Percentiles rank a stretch among this genome's conserved stretches.
These are phyloP conservation scores for Lumnitzera littorea DNA, from an alignment of 345 rosid species.

Conservation along the genomic window DNA sequence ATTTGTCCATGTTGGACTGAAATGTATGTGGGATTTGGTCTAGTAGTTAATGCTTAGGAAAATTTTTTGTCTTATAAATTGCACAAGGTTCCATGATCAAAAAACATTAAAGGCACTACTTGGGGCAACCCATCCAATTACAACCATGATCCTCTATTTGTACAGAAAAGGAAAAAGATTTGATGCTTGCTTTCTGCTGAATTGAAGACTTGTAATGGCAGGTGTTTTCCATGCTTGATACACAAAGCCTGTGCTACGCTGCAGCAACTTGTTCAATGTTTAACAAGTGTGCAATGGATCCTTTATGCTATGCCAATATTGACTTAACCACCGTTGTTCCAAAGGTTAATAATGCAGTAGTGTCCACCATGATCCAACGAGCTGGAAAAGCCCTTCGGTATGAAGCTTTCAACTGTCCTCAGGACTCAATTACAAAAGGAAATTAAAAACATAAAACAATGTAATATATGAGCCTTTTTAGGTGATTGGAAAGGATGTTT, in stretches of 20 bases:
- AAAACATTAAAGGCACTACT: no score
- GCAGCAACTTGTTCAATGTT: conserved; percentile 79
- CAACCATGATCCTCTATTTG: no score
- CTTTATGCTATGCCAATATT: conserved; percentile 57
- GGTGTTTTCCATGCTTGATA: conserved; percentile 87
- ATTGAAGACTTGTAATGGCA: conserved; percentile 9
- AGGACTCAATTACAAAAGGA: no score
- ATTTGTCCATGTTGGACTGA: no score
- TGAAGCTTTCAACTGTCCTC: conserved; percentile 1
- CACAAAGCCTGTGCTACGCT: conserved; percentile 68
- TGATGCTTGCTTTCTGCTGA: neutral
- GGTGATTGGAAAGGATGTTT: no score
- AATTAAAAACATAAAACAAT: no score
- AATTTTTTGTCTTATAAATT: no score
- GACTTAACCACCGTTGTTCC: conserved; percentile 69
- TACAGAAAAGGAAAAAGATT: neutral
- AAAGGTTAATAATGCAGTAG: conserved; percentile 60
- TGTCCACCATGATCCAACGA: conserved; percentile 72
- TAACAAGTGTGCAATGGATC: conserved; percentile 80
- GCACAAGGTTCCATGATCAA: no score
- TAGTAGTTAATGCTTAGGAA: no score
- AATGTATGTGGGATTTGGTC: no score
- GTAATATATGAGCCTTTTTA: no score
- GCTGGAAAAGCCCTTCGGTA: conserved; percentile 79
- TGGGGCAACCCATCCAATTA: no score